Percentiles rank a stretch among this genome's conserved stretches.
Evolutionary conservation across 768 basidiomycete species (phyloP).

Genomic region (Suillus placidus): DNA sequence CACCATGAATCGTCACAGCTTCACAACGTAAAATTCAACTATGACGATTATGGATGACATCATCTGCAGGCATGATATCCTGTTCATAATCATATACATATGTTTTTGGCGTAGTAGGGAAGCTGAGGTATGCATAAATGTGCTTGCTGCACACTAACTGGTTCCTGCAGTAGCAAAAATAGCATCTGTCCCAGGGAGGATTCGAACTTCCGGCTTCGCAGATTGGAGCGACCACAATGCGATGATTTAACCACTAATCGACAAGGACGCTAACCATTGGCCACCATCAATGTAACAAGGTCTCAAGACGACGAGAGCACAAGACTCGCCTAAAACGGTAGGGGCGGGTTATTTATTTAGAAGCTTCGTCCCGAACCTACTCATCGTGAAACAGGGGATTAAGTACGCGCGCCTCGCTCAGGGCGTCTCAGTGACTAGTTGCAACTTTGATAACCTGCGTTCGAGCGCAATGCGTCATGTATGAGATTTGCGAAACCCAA

Average conservation of each 20-base stretch:
- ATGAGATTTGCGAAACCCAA: too few relatives aligned
- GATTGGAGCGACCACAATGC: constrained; percentile 40
- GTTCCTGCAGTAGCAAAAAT: neutral
- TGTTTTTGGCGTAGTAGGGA: neutral
- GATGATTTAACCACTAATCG: constrained; percentile 50
- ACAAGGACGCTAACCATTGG: constrained; percentile 32
- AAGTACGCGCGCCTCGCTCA: neutral
- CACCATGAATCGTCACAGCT: neutral
- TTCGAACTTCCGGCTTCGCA: constrained; percentile 47
- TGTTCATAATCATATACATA: neutral
- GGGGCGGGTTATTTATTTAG: neutral
- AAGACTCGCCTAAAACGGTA: too few relatives aligned
- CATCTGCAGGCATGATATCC: neutral
- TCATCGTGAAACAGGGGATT: too few relatives aligned
- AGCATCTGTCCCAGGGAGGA: constrained; percentile 34
- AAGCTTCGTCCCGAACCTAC: neutral
- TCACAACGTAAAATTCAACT: neutral
- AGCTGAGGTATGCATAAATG: neutral
- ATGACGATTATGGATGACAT: neutral
- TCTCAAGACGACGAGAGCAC: too few relatives aligned
- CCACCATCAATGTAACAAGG: neutral
- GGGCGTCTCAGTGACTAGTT: neutral
- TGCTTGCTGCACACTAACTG: neutral
- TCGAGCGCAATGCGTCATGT: too few relatives aligned
- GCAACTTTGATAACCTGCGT: too few relatives aligned